Base-by-base conservation (phyloP, 495 filamentous ascomycete genomes). In the Penicillium egyptiacum region DNA sequence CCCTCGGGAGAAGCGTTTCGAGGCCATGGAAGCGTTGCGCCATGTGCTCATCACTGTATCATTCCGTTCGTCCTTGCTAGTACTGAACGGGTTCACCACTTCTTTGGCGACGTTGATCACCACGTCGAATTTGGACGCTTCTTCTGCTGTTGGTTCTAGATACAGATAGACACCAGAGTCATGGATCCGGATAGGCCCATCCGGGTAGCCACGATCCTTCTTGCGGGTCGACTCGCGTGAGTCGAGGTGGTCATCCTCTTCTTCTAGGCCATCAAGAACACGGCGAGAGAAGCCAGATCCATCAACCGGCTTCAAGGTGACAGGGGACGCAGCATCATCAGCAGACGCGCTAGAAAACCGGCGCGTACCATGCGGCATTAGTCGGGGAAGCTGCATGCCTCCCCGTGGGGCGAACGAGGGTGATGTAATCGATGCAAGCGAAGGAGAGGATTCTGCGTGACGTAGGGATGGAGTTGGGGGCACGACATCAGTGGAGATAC, bases 71-170 rank as follows among this genome's bases (percentile, higher is more conserved):
- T 64, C 60, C 54, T 79, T 59, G 8, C 58, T 55, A 7, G 65
- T 62, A 14, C 56, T 77, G 69, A 98, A 96, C 2, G 94, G 94
- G 65, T 97, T 98, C 43, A 78, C 75, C 4, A 98, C 94, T 74
- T 98, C 94, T 61, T 91, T 89, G 2, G 94, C 94, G 22, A 98
- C 94, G 64, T 98, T 98, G 50, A 98, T 83, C 33, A 98, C 85
- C 4, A 97, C 87, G 67, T 98, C 94, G 63, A 96, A 98, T 46
- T 87, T 76, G 11, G 86, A 76, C 3, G 93, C 93, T 66, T 96
- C 90, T 49, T 93, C 86, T 0, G 84, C 84, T 5, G 88, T 92
- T 4, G 94, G 94, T 69, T 98, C 94, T 40, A 96, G 73, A 59
- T 96, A 98, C 0, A 98, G 78, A 63, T 86, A 96, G 1, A 98